phyloP scores from a whole-genome alignment of 257 asterid species.

The Cordia subcordata region DNA sequence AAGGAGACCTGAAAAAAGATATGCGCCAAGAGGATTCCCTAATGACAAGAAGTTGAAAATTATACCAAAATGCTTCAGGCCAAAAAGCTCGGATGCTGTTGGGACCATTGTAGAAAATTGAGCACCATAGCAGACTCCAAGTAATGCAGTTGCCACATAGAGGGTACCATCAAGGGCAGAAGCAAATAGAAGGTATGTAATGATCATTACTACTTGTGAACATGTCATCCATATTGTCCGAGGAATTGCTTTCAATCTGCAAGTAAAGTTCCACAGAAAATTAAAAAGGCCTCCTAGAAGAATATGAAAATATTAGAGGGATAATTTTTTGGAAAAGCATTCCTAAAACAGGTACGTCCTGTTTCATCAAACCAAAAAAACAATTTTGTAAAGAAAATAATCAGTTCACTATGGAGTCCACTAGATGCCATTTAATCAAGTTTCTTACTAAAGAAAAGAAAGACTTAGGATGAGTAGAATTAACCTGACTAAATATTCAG shows the following conservation, averaged over 20 bases:
- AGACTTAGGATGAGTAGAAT: not conserved
- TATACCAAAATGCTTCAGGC: slow-evolving; percentile 62
- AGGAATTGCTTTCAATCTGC: slow-evolving; percentile 59
- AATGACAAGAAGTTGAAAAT: slow-evolving; percentile 52
- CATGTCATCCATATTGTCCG: slow-evolving; percentile 59
- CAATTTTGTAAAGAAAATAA: no score
- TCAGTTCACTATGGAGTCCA: no score
- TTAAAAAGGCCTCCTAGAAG: not conserved
- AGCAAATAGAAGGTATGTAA: slow-evolving; percentile 56
- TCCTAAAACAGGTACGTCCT: not conserved
- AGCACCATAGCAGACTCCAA: slow-evolving; percentile 64
- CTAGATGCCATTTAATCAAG: no score
- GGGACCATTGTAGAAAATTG: slow-evolving; percentile 62
- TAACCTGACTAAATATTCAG: slow-evolving; percentile 58
- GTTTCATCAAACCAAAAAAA: not conserved
- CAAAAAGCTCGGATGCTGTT: slow-evolving; percentile 67
- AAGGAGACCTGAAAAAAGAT: slow-evolving; percentile 63
- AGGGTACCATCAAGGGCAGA: slow-evolving; percentile 44
- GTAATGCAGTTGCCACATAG: slow-evolving; percentile 45
- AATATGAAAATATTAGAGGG: not conserved
- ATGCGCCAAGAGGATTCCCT: slow-evolving; percentile 70
- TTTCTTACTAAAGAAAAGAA: no score
- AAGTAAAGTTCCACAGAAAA: slow-evolving; percentile 6
- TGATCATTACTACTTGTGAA: slow-evolving; percentile 55
- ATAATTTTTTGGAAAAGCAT: not conserved